Base-by-base conservation (phyloP, 1,139 yeast species). In the Casaregolazyma suthepensis region DNA sequence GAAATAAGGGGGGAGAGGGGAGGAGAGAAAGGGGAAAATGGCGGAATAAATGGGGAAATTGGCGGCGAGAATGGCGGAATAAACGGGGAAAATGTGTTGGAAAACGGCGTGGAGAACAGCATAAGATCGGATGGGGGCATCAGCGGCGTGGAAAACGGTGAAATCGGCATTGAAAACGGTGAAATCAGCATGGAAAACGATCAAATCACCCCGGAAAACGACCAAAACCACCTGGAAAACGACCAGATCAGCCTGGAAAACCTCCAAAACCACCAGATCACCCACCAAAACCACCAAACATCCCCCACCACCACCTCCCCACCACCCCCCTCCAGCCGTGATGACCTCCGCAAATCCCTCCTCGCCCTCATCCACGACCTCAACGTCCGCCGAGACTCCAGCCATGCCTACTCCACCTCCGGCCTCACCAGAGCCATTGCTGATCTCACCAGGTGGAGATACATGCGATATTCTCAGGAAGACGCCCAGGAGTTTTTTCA, bases 401-500 rank as follows among this genome's bases (percentile, higher is more conserved):
- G 56, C 50, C 71, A 65, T 58, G 66, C 87, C 54, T 88, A 85
- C 63, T 82, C 82, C 58, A 86, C 96, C 0, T 78, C 76, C 56
- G 76, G 77, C 18, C 72, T 89, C 50, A 71, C 88, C 56, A 81
- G 79, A 63, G 80, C 82, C 18, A 83, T 89, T 2, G 85, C 85
- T 64, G 86, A 91, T 0, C 91, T 95, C 15, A 49, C 85, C 83
- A 61, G n/a, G 17, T 46, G 54, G 51, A 26, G 51, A 50, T 82
- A 89, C 63, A 71, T 83, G 48, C 93, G 96, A 1, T 87, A 88
- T 64, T 89, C 87, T 63, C 97, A 89, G 69, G 96, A 89, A 68
- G 97, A 89, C 70, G 96, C 96, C 0, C 96, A 90, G 69, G 97
- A 89, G 67, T 89, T 89, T 63, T 89, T 89, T 71, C 96, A 89